Conservation (phyloP, 2,329 filamentous ascomycete species). For the Thelonectria blattea region DNA sequence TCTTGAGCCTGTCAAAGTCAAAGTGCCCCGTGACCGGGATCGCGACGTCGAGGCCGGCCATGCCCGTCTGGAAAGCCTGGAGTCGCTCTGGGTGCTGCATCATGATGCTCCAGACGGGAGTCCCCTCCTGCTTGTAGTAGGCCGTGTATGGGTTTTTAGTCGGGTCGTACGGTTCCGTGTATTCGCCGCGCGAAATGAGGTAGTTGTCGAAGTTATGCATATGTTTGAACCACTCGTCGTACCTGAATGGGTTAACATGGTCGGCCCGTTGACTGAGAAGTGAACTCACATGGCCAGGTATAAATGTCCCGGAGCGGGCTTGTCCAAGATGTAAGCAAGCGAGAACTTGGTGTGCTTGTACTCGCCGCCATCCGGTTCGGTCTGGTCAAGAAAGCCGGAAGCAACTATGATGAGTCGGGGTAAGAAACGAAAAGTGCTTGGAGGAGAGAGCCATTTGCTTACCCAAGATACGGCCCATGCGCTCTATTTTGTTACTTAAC, state of each 20-base stretch:
- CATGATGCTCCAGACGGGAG: constrained; percentile 44
- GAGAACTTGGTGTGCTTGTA: constrained; percentile 44
- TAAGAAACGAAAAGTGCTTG: background rate
- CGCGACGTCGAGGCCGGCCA: constrained; percentile 42
- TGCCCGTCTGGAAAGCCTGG: constrained; percentile 40
- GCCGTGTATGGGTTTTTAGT: constrained; percentile 41
- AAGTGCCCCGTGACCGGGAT: constrained; percentile 43
- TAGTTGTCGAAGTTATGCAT: constrained; percentile 45
- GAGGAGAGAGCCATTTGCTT: background rate
- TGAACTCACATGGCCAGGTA: constrained; percentile 39
- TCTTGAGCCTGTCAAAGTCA: constrained; percentile 38
- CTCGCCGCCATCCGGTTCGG: constrained; percentile 33
- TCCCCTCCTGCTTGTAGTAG: constrained; percentile 42
- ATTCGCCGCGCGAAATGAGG: constrained; percentile 31
- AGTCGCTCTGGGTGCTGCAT: constrained; percentile 39
- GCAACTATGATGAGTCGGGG: constrained; percentile 27
- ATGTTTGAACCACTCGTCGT: constrained; percentile 44
- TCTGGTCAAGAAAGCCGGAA: constrained; percentile 41
- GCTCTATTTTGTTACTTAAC: constrained; percentile 27
- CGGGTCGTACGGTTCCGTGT: constrained; percentile 39
- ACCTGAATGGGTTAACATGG: constrained; percentile 25
- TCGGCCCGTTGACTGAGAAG: too few species aligned
- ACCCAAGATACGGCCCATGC: constrained; percentile 39
- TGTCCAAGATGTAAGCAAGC: constrained; percentile 37
- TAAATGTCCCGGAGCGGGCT: constrained; percentile 38